These are phyloP conservation scores for Paulownia fortunei DNA, from an alignment of 257 asterid genomes.

Conservation along the genomic window DNA sequence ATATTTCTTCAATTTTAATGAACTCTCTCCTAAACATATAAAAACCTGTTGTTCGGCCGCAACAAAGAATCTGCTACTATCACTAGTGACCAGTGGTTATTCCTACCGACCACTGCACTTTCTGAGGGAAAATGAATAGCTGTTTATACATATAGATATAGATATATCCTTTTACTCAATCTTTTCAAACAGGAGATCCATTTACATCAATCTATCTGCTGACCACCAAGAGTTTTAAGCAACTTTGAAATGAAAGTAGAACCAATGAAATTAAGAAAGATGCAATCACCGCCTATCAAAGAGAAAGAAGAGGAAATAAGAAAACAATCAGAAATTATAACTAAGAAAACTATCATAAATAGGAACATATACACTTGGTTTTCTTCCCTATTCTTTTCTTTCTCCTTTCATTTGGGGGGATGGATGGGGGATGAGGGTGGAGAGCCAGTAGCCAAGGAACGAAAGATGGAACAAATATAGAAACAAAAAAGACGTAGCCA, in stretches of 20 bases:
- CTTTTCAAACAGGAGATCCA: conserved; percentile 22
- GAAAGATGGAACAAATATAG: neutral
- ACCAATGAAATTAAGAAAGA: conserved; percentile 4
- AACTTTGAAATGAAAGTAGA: conserved; percentile 14
- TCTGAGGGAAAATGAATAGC: neutral
- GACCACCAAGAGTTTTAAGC: conserved; percentile 2
- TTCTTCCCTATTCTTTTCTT: neutral
- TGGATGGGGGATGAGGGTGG: neutral
- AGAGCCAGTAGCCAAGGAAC: neutral
- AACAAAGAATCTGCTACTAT: neutral
- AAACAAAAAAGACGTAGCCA: neutral
- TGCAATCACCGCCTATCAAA: neutral
- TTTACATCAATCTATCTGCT: neutral
- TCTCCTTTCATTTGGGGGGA: neutral
- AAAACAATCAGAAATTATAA: neutral
- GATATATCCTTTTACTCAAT: neutral
- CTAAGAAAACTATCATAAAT: neutral
- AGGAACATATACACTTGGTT: neutral
- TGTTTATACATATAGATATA: neutral
- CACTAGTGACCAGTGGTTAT: conserved; percentile 15
- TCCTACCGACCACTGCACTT: conserved; percentile 16
- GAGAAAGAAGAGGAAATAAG: conserved; percentile 20
- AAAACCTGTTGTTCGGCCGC: neutral
- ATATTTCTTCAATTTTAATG: neutral
- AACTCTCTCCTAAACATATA: neutral